Evolutionary conservation across 1,284 basidiomycete species (phyloP).

Genomic region (Fistulinella cinereoalba): DNA sequence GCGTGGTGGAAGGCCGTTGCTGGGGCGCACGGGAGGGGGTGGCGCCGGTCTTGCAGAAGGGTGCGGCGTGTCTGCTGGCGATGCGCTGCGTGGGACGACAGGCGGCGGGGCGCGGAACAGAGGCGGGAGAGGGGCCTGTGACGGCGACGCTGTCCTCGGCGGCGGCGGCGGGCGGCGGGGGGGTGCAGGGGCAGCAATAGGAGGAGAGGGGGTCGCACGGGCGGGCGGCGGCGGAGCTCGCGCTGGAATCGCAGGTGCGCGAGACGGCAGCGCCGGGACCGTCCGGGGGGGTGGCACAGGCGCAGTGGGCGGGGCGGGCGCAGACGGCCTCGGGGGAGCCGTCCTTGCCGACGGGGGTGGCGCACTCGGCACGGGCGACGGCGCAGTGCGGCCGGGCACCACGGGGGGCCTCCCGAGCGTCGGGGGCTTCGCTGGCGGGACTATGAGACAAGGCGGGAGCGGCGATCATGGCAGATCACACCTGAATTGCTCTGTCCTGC

Average conservation of each 20-base stretch:
- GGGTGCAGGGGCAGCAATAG: slow-evolving; percentile 32
- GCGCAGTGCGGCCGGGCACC: slow-evolving; percentile 52
- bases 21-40: slow-evolving; percentile 26
- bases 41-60: slow-evolving; percentile 30
- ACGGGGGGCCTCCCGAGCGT: slow-evolving; percentile 65
- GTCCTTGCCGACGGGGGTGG: slow-evolving; percentile 35
- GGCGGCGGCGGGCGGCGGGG: slow-evolving; percentile 40
- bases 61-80: slow-evolving; percentile 22
- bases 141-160: slow-evolving; percentile 33
- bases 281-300: slow-evolving; percentile 22
- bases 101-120: slow-evolving; percentile 25
- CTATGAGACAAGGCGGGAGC: slow-evolving; percentile 13
- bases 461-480: slow-evolving; percentile 33
- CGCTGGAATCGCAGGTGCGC: slow-evolving; percentile 21
- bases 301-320: slow-evolving; percentile 23
- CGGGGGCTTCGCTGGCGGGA: slow-evolving; percentile 53
- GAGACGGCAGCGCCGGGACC: slow-evolving; percentile 26
- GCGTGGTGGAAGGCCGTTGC: slow-evolving; percentile 21
- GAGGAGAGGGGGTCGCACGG: slow-evolving; percentile 32
- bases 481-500: slow-evolving; percentile 59
- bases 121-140: slow-evolving; percentile 29
- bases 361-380: slow-evolving; percentile 33
- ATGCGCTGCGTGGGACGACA: slow-evolving; percentile 13
- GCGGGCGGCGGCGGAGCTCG: slow-evolving; percentile 24
- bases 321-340: slow-evolving; percentile 32